Percentiles rank a stretch among this genome's conserved stretches.
phyloP scores from a whole-genome alignment of 2,329 filamentous ascomycete genomes.

The Alternaria rosae region DNA sequence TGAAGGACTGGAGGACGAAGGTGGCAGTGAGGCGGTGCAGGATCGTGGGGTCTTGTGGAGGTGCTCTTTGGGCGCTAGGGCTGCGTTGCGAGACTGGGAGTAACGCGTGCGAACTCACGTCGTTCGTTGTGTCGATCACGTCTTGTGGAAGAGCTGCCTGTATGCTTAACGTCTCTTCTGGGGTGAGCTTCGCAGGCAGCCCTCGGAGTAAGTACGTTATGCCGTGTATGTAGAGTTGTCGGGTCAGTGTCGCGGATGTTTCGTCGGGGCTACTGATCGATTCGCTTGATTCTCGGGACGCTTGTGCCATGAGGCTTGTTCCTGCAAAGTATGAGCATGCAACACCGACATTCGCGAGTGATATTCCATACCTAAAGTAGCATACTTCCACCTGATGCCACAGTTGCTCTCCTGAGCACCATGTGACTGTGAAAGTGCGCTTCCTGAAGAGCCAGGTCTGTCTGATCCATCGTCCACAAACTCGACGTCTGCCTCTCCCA shows the following conservation, averaged over 20 bases:
- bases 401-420: constrained; percentile 39
- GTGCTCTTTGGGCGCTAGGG: constrained; percentile 4
- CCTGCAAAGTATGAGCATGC: constrained; percentile 45
- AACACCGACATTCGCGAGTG: not conserved
- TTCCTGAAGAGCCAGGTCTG: constrained; percentile 29
- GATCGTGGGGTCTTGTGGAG: constrained; percentile 53
- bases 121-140: constrained; percentile 22
- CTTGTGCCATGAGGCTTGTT: constrained; percentile 56
- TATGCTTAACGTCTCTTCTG: constrained; percentile 62
- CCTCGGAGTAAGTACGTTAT: constrained; percentile 70
- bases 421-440: constrained; percentile 27
- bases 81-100: constrained; percentile 18
- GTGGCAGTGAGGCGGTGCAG: constrained; percentile 67
- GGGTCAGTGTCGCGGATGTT: constrained; percentile 57
- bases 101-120: constrained; percentile 25
- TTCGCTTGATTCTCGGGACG: constrained; percentile 55
- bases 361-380: constrained; percentile 54
- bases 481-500: constrained; percentile 29
- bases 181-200: constrained; percentile 65
- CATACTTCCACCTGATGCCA: constrained; percentile 61
- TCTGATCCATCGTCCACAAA: constrained; percentile 38
- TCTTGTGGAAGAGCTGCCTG: constrained; percentile 59
- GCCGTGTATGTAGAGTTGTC: constrained; percentile 70
- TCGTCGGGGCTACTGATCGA: constrained; percentile 37
- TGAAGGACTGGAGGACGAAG: constrained; percentile 64